Conservation (phyloP, 805 yeast genomes). For the Starmerella sp. region DNA sequence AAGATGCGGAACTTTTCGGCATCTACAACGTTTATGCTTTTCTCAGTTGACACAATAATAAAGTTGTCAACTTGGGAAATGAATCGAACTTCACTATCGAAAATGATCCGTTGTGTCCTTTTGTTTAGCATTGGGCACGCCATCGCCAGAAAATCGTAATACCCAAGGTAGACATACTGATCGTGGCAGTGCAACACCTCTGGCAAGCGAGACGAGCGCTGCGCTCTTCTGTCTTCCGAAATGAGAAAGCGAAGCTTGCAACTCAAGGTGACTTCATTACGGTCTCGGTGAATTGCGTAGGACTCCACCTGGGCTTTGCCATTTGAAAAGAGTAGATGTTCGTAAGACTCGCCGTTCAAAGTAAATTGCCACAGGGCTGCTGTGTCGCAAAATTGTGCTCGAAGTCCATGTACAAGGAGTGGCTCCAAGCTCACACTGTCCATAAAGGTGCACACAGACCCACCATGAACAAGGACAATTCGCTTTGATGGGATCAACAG, state of each 20-base stretch:
- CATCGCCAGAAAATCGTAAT: not conserved
- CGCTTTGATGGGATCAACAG: constrained; percentile 5
- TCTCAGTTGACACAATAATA: not conserved
- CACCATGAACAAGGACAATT: not conserved
- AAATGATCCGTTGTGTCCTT: not conserved
- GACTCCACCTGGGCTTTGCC: constrained; percentile 9
- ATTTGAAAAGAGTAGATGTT: constrained; percentile 9
- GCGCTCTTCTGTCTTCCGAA: not conserved
- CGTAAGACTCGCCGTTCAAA: not conserved
- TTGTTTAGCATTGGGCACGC: not conserved
- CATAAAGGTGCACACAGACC: not conserved
- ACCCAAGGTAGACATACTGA: not conserved
- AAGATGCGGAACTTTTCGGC: not conserved
- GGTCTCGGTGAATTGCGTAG: constrained; percentile 8
- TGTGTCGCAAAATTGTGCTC: not conserved
- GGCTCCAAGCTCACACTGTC: constrained; percentile 5
- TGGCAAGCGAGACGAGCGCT: not conserved
- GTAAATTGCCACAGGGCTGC: constrained; percentile 7
- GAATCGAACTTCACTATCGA: not conserved
- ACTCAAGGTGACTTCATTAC: not conserved
- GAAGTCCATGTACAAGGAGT: constrained; percentile 4
- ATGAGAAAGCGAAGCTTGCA: constrained; percentile 8
- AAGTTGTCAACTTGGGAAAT: not conserved
- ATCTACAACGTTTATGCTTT: not conserved
- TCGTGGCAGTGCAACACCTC: not conserved